phyloP scores from a whole-genome alignment of 768 basidiomycete species.

The Lentinus brumalis region DNA sequence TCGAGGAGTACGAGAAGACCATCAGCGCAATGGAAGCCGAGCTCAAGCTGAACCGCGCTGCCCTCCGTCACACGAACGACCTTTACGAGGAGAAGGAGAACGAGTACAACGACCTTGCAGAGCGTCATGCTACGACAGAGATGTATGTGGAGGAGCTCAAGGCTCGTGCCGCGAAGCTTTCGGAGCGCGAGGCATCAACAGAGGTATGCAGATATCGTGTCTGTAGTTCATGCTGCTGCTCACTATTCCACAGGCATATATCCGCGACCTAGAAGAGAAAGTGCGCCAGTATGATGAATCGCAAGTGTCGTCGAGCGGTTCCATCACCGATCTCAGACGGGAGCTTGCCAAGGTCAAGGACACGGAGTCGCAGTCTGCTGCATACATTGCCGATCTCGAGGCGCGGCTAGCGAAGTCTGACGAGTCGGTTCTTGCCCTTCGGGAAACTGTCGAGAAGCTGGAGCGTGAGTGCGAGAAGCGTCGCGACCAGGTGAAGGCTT shows the following conservation, averaged over 20 bases:
- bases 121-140: slow-evolving; percentile 77
- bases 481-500: slow-evolving; percentile 64
- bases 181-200: slow-evolving; percentile 87
- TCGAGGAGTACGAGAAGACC: slow-evolving; percentile 98
- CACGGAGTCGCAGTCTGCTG: slow-evolving; percentile 64
- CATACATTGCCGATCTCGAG: slow-evolving; percentile 89
- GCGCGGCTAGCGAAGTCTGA: slow-evolving; percentile 75
- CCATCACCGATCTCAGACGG: slow-evolving; percentile 79
- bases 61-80: slow-evolving; percentile 88
- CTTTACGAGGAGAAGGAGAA: slow-evolving; percentile 91
- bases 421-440: slow-evolving; percentile 70
- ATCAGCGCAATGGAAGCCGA: slow-evolving; percentile 94
- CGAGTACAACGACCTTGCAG: slow-evolving; percentile 63
- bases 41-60: slow-evolving; percentile 82
- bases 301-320: slow-evolving; percentile 72
- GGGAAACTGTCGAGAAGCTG: slow-evolving; percentile 70
- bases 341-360: slow-evolving; percentile 83
- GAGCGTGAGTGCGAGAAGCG: slow-evolving; percentile 80
- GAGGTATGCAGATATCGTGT: slow-evolving; percentile 57
- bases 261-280: slow-evolving; percentile 91
- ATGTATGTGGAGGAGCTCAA: slow-evolving; percentile 87
- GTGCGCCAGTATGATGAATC: slow-evolving; percentile 85
- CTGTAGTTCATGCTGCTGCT: slow-evolving; percentile 13
- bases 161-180: slow-evolving; percentile 74
- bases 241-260: slow-evolving; percentile 68